Base-by-base conservation (phyloP, 768 basidiomycete species). In the Leccinum ochraceum region DNA sequence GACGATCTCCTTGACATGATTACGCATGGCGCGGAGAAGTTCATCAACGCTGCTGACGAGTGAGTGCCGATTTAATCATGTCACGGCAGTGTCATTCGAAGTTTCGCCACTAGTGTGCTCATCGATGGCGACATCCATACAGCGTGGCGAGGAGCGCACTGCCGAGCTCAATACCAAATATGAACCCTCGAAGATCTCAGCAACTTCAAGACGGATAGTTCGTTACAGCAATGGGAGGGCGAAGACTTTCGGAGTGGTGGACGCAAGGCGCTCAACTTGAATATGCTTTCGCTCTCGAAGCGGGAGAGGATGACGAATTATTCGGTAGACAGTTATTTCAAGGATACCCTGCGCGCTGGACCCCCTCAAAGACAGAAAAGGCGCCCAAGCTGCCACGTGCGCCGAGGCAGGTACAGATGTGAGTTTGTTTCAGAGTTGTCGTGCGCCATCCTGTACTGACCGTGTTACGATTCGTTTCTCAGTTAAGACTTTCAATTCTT, bases 1-100 rank as follows among this genome's bases (percentile, higher is more conserved):
- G 97, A 98, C 53, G 97, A 98, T 60, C 80, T 99, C 14, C 78
- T 98, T 37, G 95, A 98, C 71, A 99, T 98, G 94, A 98, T 99
- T 60, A 89, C 95, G 5, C 94, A 96, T 68, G 96, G 97, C 20
- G 95, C 95, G 0, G 96, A 98, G 73, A 91, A 94, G 75, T 97
- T 99, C 59, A 95, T 98, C 73, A 96, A 89, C 69, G 79, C 87
- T 4, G 73, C 75, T 0, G 88, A 91, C 14, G 85, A 86, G 92
- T 94, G 59, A 62, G 89, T 76, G 16, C 14, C 16, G 8, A 42
- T n/a, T 46, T 36, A 42, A 17, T 0, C 22, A 5, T 32, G 39
- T 60, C 30, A 17, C 2, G 8, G 37, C 13, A 24, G 53, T 30
- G 20, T 59, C 17, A 22, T 58, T 52, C 26, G 66, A 8, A 59